phyloP scores from a whole-genome alignment of 495 filamentous ascomycete species.

The Aspergillus sparsus region DNA sequence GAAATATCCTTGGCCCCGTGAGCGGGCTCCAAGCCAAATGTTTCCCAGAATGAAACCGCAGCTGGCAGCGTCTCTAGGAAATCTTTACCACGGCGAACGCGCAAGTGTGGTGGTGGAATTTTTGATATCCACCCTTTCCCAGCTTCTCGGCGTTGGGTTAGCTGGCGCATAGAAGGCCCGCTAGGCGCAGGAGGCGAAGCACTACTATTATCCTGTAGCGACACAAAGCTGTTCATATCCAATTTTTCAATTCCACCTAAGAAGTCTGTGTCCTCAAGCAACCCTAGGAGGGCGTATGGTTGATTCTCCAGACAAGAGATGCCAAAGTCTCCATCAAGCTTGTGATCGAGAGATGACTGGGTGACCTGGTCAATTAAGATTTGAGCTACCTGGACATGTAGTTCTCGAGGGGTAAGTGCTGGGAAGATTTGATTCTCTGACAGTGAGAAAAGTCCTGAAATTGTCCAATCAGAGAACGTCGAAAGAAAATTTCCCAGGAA shows the following conservation, averaged over 20 bases:
- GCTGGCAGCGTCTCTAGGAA: conserved; percentile 77
- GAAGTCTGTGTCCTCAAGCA: conserved; percentile 33
- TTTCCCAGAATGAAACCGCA: conserved; percentile 87
- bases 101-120: conserved; percentile 65
- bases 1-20: conserved; percentile 77
- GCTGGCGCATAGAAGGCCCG: conserved; percentile 20
- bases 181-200: conserved; percentile 19
- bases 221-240: conserved; percentile 41
- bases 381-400: conserved; percentile 49
- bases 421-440: conserved; percentile 37
- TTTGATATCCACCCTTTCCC: conserved; percentile 36
- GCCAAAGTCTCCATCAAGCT: conserved; percentile 32
- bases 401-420: conserved; percentile 37
- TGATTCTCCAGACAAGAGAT: conserved; percentile 37
- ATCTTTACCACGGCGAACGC: conserved; percentile 72
- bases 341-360: conserved; percentile 48
- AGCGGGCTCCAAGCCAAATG: conserved; percentile 76
- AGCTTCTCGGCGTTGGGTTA: conserved; percentile 32
- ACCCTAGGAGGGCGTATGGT: conserved; percentile 25
- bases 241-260: conserved; percentile 38
- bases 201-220: conserved; percentile 39
- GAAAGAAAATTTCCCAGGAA: conserved; percentile 50
- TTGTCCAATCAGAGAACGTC: conserved; percentile 48
- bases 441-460: conserved; percentile 46
- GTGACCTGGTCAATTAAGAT: conserved; percentile 51